Conservation (phyloP, 2,329 filamentous ascomycete genomes). For the Eurotiales sp. region DNA sequence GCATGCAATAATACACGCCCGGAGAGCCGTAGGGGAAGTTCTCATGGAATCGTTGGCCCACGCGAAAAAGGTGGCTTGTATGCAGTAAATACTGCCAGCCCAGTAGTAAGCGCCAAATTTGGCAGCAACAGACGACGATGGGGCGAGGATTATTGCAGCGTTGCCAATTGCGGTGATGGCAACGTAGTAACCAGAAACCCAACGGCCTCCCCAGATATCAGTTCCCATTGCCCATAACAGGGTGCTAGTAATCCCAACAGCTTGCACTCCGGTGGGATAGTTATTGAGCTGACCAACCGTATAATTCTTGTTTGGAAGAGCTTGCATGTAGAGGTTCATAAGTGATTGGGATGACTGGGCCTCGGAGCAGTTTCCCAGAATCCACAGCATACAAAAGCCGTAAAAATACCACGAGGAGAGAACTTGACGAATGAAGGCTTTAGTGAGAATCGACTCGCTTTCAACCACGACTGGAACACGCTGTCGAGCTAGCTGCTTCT, state of each 20-base stretch:
- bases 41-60: slow-evolving; percentile 68
- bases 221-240: slow-evolving; percentile 66
- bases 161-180: slow-evolving; percentile 57
- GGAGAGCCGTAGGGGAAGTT: slow-evolving; percentile 57
- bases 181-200: slow-evolving; percentile 63
- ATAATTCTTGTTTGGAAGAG: slow-evolving; percentile 40
- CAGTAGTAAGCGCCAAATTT: slow-evolving; percentile 63
- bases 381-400: slow-evolving; percentile 32
- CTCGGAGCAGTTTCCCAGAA: slow-evolving; percentile 66
- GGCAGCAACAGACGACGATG: background rate
- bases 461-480: background rate
- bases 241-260: slow-evolving; percentile 50
- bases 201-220: slow-evolving; percentile 54
- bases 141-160: slow-evolving; percentile 46
- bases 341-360: slow-evolving; percentile 63
- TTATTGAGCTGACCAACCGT: slow-evolving; percentile 48
- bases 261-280: slow-evolving; percentile 49
- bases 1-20: slow-evolving; percentile 62
- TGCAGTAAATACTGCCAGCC: slow-evolving; percentile 65
- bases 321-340: slow-evolving; percentile 46
- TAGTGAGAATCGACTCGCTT: background rate
- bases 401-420: slow-evolving; percentile 28
- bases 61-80: slow-evolving; percentile 68
- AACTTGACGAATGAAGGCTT: slow-evolving; percentile 20
- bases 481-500: background rate